Percentiles rank a stretch among this genome's conserved stretches.
Evolutionary conservation across 345 rosid genomes (phyloP).

Genomic region (Ailanthus altissimus): DNA sequence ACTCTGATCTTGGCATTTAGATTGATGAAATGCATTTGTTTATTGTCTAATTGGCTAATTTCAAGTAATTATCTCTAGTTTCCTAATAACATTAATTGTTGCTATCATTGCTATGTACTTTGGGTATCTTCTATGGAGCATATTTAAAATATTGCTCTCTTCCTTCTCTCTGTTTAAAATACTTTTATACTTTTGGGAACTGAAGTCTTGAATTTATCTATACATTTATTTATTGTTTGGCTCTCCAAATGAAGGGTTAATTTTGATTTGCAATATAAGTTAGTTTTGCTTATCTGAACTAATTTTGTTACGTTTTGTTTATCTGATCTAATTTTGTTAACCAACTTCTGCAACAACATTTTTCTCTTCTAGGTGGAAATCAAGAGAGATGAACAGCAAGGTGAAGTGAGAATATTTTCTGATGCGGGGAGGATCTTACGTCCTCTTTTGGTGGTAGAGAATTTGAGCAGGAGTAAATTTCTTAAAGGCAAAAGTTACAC

Average conservation of each 20-base stretch:
- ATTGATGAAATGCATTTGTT: not conserved
- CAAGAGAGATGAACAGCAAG: slow-evolving; percentile 62
- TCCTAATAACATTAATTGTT: not conserved
- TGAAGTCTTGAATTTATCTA: not conserved
- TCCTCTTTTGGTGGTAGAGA: slow-evolving; percentile 81
- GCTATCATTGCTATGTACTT: not conserved
- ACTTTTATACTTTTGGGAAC: not conserved
- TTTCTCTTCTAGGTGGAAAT: slow-evolving; percentile 68
- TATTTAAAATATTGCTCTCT: not conserved
- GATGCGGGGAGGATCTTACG: slow-evolving; percentile 92
- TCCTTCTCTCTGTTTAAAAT: not conserved
- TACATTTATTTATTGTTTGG: not conserved
- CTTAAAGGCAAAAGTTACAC: slow-evolving; percentile 48
- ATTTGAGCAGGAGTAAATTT: slow-evolving; percentile 48
- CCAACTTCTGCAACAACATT: not conserved
- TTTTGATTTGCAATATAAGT: not conserved
- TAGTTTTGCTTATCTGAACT: not conserved
- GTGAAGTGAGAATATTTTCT: slow-evolving; percentile 75
- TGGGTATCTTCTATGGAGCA: not conserved
- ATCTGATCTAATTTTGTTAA: slow-evolving; percentile 9
- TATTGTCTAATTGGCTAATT: not conserved
- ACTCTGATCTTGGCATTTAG: not conserved
- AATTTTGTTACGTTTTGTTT: not conserved
- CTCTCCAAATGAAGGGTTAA: not conserved
- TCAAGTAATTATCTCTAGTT: not conserved